Conservation (phyloP, 2,329 filamentous ascomycete species). For the Aureobasidium sp. region DNA sequence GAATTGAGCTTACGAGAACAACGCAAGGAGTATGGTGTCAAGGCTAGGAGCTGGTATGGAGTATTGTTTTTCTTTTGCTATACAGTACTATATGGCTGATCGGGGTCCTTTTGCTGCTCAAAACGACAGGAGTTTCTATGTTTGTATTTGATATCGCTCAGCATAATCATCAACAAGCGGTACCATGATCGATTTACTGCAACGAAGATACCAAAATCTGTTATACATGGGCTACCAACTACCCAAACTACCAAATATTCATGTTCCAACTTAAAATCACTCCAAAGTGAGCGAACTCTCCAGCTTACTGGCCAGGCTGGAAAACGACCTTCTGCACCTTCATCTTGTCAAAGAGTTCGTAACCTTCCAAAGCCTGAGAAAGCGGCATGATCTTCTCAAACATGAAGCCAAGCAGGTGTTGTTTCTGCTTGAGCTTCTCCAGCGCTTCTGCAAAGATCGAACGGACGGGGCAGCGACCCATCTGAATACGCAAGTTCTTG, state of each 20-base stretch:
- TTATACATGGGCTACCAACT: not conserved
- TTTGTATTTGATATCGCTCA: not conserved
- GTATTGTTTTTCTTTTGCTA: not conserved
- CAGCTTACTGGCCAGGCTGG: constrained; percentile 5
- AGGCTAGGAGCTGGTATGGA: not conserved
- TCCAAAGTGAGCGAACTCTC: not conserved
- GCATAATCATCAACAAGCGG: not conserved
- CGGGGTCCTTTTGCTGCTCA: not conserved
- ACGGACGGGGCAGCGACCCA: constrained; percentile 42
- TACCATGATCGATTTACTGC: not conserved
- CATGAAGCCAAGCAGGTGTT: constrained; percentile 44
- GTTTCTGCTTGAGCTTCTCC: constrained; percentile 37
- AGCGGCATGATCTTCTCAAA: constrained; percentile 45
- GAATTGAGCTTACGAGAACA: not conserved
- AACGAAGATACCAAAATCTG: not conserved
- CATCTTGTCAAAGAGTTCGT: constrained; percentile 45
- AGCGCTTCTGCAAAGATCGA: constrained; percentile 42
- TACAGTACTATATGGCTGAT: not conserved
- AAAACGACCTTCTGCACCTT: constrained; percentile 47
- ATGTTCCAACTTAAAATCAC: not conserved
- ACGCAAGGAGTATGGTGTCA: constrained; percentile 5
- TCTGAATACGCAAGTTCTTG: constrained; percentile 42
- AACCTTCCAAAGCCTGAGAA: constrained; percentile 42
- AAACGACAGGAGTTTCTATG: not conserved
- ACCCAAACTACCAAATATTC: not conserved